Base-by-base conservation (phyloP, 1,284 basidiomycete species). In the Trichosporon ovoides region DNA sequence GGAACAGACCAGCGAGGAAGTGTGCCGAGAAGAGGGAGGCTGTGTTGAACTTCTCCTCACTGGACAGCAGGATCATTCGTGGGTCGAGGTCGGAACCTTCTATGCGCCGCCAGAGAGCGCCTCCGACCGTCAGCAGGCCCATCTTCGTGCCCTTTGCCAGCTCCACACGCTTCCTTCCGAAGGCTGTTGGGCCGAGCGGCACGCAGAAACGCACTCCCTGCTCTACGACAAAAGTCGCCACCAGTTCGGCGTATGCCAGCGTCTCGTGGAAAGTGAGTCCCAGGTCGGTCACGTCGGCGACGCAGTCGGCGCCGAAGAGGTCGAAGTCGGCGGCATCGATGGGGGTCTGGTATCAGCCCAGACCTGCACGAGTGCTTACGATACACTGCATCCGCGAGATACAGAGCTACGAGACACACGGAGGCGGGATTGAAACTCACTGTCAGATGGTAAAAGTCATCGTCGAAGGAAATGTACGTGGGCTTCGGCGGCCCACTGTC, bases 321-420 rank as follows among this genome's bases (percentile, higher is more conserved):
- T 48, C 43, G 13, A 31, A 48, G 24, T 48, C 43, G 43, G 43
- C 43, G 24, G 24, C 43, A 31, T 48, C 43, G 43, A 48, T 48
- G 16, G 43, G 43, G 22, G 43, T 48, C 43, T 48, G 28, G n/a
- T 18, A 28, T 48, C 43, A 48, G 43, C 43, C 22, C 22, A 22
- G 24, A 24, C 3, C 12, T 16, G 13, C 35, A 7, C 7, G 20
- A 18, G 28, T 28, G 43, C 22, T 48, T 12, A 37, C 35, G 13
- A 37, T 13, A 16, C 43, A 48, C 43, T 48, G 43, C 43, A 48
- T 48, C 43, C 43, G 18, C 22, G 28, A 24, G 28, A 48, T 28
- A 48, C 43, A 28, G 22, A 31, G 43, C 43, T 48, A 28, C 12
- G 40, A 16, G 28, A 4, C 5, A 9, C n/a, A n/a, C n/a, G n/a